Base-by-base conservation (phyloP, 1,284 basidiomycete species). In the Ceratobasidium sp. region DNA sequence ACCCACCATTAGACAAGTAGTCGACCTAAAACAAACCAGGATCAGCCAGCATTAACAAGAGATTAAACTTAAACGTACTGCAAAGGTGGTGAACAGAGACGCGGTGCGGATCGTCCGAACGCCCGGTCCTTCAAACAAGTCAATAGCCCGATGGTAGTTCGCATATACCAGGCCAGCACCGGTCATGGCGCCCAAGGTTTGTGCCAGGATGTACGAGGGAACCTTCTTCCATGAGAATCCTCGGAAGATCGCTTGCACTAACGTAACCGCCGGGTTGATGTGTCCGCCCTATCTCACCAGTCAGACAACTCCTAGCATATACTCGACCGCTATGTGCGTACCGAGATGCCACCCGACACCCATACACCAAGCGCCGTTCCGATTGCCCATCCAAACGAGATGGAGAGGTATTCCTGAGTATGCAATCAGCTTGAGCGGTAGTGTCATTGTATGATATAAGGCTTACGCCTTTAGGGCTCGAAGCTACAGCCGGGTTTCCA, bases 171-270 rank as follows among this genome's bases (percentile, higher is more conserved):
- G 81, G 0, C 89, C 88, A 20, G 90, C 89, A 20, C 91, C 94
- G 60, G 88, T 85, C 20, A 93, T 82, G 1, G 86, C 93, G 45
- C 94, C 94, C 33, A 94, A 82, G 10, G 92, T 78, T 82, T 96
- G 94, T 0, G 92, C 88, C 49, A 89, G 80, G 66, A 94, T 88
- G 81, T 92, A 96, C 79, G 81, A 85, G 0, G 92, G 91, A 0
- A 94, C 92, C 81, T 94, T 95, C 77, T 87, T 88, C 89, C 90
- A 91, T 0, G 94, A 92, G 83, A 96, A 95, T 66, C 87, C 87
- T 76, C 94, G 89, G 81, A 90, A 89, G 5, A 89, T 85, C 0
- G 92, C 92, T 60, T 94, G 80, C 5, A 90, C 86, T 47, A 95
- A 81, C 2, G 93, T 95, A 15, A 94, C 85, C 87, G 91, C 92